These are phyloP conservation scores for Phytophthora syringae DNA, from an alignment of 352 stramenopile genomes.

Conservation along the genomic window DNA sequence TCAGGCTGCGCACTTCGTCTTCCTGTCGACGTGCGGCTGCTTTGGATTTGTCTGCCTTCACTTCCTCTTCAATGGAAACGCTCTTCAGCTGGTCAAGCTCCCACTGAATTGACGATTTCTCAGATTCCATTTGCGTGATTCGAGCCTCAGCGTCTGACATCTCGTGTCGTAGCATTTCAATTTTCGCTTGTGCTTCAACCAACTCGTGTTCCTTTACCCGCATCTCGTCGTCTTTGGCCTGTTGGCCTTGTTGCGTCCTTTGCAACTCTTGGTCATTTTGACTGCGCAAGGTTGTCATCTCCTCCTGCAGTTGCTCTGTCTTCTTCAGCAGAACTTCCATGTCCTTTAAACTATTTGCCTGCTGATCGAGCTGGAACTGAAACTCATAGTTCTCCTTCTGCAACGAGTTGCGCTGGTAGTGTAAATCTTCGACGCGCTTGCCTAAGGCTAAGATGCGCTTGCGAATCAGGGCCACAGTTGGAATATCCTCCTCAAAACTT, in stretches of 20 bases:
- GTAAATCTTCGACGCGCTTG: slow-evolving; percentile 70
- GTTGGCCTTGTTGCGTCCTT: slow-evolving; percentile 22
- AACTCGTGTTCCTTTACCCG: slow-evolving; percentile 42
- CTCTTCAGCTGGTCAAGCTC: slow-evolving; percentile 46
- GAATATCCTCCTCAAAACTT: slow-evolving; percentile 23
- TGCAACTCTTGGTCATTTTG: slow-evolving; percentile 28
- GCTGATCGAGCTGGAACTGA: slow-evolving; percentile 70
- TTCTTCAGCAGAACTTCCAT: slow-evolving; percentile 47
- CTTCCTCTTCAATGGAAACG: slow-evolving; percentile 54
- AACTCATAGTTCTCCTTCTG: slow-evolving; percentile 83
- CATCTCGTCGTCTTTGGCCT: slow-evolving; percentile 35
- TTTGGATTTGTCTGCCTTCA: slow-evolving; percentile 52
- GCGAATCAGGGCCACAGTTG: slow-evolving; percentile 51
- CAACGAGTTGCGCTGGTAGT: slow-evolving; percentile 72
- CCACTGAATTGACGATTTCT: slow-evolving; percentile 42
- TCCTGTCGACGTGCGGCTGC: slow-evolving; percentile 46
- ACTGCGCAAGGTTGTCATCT: slow-evolving; percentile 41
- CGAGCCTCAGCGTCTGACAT: slow-evolving; percentile 17
- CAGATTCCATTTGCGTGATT: slow-evolving; percentile 32
- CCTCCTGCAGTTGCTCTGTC: slow-evolving; percentile 44
- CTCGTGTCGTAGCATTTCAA: slow-evolving; percentile 32
- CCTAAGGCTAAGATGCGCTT: slow-evolving; percentile 66
- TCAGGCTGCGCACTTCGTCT: slow-evolving; percentile 66
- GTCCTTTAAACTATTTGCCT: slow-evolving; percentile 52
- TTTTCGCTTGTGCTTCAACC: slow-evolving; percentile 28